Evolutionary conservation across 73 alveolate genomes (phyloP), one percentile per base, ranked within the genome.

Genomic region (Paramecium primaurelia): DNA sequence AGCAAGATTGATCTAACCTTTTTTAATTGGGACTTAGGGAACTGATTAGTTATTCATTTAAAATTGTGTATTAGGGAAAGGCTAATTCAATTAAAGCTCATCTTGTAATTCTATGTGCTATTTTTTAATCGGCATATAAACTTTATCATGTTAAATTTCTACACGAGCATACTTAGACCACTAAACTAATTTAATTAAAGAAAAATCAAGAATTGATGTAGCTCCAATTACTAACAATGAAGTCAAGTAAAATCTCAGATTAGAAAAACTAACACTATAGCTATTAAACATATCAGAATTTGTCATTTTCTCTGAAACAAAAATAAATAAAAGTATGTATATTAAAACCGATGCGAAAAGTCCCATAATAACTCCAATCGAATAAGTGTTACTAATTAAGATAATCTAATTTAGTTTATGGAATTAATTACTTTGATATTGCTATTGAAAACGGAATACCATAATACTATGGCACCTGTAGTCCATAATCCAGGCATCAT

Each of bases 81-180:
- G 84, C 0, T 26, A 32, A 1, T 64, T 10, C 51, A 64, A 3
- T 28, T 80, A 47, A 25, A 45, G 16, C 12, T 80, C 91, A 49
- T 80, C 91, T 45, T 44, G 45, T 45, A 80, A 49, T 49, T 80
- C 91, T 22, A 80, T 36, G 58, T 80, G 91, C 91, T 80, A 80
- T 49, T 80, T 45, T 40, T 32, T 28, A 38, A 80, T 18, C 11
- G 22, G 91, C 58, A 80, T 32, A 80, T 44, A 80, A 45, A 80
- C 77, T 80, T 80, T 80, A 47, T 80, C 91, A 22, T 80, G 91
- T 45, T 80, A 64, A 6, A 80, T 73, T 25, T 5, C 47, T 5
- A 5, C 64, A 5, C 14, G 49, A 20, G 51, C 51, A 28, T 45
- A 80, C 28, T 80, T 22, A 9, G 75, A 42, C 30, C 49, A 45